phyloP scores from a whole-genome alignment of 768 basidiomycete genomes.

The Trametes cinnabarina region DNA sequence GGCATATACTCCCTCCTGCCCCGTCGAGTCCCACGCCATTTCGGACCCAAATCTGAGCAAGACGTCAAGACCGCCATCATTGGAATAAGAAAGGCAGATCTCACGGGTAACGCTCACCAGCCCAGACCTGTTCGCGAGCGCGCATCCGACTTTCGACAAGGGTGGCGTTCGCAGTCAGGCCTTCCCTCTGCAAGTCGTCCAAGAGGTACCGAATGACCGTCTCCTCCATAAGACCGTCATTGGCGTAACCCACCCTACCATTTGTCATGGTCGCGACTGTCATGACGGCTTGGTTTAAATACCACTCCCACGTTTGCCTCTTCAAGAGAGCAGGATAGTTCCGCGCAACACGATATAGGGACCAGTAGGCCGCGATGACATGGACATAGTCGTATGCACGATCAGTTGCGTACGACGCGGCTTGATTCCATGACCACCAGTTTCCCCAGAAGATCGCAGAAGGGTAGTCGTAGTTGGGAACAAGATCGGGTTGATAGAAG shows the following conservation, averaged over 20 bases:
- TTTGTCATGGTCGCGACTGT: constrained; percentile 48
- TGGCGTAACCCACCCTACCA: constrained; percentile 43
- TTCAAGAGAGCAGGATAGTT: constrained; percentile 52
- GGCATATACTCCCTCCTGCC: constrained; percentile 55
- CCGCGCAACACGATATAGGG: constrained; percentile 54
- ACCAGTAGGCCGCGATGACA: constrained; percentile 47
- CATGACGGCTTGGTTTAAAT: constrained; percentile 51
- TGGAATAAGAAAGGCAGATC: too few species aligned
- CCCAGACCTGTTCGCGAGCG: constrained; percentile 44
- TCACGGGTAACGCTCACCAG: constrained; percentile 50
- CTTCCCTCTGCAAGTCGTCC: constrained; percentile 52
- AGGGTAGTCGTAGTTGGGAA: constrained; percentile 49
- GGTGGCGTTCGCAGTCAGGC: constrained; percentile 46
- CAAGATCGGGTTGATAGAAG: constrained; percentile 47
- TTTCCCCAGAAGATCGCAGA: constrained; percentile 47
- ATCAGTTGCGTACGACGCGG: constrained; percentile 44
- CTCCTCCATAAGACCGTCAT: constrained; percentile 56
- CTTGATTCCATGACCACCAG: constrained; percentile 59
- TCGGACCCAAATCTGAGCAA: constrained; percentile 59
- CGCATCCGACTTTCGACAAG: constrained; percentile 48
- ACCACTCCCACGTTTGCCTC: constrained; percentile 54
- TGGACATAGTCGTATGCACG: constrained; percentile 50
- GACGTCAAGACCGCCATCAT: too few species aligned
- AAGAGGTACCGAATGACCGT: constrained; percentile 48
- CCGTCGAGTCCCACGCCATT: constrained; percentile 56